Evolutionary conservation across 2,329 filamentous ascomycete genomes (phyloP).

Genomic region (Trichoderma sp.): DNA sequence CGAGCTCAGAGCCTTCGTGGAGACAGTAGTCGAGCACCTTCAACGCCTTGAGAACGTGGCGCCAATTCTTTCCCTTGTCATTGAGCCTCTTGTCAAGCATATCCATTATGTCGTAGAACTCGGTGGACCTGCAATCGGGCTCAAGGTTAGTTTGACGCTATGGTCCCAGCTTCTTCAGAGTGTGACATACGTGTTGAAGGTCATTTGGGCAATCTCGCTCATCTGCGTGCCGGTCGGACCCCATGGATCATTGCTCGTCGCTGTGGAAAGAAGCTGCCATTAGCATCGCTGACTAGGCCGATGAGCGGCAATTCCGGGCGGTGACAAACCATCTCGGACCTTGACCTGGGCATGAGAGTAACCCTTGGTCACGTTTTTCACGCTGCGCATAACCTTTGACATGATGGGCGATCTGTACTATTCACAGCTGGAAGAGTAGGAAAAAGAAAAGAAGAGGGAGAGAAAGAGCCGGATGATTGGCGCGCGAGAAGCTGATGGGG

Average conservation of each 20-base stretch:
- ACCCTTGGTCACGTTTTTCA: conserved; percentile 99
- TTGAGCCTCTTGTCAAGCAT: conserved; percentile 99
- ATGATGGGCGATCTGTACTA: conserved; percentile 50
- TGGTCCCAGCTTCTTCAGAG: not conserved
- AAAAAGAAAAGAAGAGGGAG: not conserved
- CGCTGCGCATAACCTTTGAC: conserved; percentile 95
- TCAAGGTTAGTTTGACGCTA: not conserved
- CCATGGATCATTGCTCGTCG: conserved; percentile 98
- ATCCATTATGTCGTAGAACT: conserved; percentile 99
- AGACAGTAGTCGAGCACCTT: conserved; percentile 98
- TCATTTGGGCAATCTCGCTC: conserved; percentile 97
- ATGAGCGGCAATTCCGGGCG: not conserved
- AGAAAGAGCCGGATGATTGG: not conserved
- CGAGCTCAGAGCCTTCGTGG: conserved; percentile 92
- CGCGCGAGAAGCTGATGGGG: not conserved
- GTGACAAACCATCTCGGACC: conserved; percentile 82
- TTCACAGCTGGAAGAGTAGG: not conserved
- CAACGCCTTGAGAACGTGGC: conserved; percentile 93
- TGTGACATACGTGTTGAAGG: conserved; percentile 83
- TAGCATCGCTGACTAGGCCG: not conserved
- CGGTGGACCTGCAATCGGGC: conserved; percentile 65
- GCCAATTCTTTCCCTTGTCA: conserved; percentile 99
- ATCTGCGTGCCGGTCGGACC: conserved; percentile 96
- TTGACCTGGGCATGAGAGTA: conserved; percentile 97
- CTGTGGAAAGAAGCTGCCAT: conserved; percentile 46